Evolutionary conservation across 352 stramenopile genomes (phyloP), one percentile per base, ranked within the genome.

Genomic region (Globisporangium mamillatum): DNA sequence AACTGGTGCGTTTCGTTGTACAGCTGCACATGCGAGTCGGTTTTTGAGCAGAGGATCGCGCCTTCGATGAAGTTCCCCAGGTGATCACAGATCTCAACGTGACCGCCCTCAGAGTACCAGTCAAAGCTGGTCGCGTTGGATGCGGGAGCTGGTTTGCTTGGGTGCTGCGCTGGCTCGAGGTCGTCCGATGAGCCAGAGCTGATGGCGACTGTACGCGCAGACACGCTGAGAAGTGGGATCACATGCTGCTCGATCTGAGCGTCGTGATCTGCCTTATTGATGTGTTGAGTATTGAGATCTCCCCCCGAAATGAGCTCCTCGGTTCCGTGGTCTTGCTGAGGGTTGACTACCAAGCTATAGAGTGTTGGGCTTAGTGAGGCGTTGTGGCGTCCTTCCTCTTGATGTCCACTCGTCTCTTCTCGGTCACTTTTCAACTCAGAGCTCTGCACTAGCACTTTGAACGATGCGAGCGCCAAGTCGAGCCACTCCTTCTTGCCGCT

Each of bases 1-100:
- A 88, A 87, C 34, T 81, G 78, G 0, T 63, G 73, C 7, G 36
- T 63, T 29, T 90, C 81, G 48, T 81, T 90, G 78, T 83, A 88
- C 0, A 90, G 60, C 12, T 88, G 81, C 1, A 88, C 63, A n/a
- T 73, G 69, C 0, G 67, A 63, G 3, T 75, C 58, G 0, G 72
- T 75, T 29, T 82, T 74, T 1, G 79, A 73, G 57, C 81, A 88
- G 3, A 90, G 54, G 12, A 87, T 46, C 6, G 81, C 79, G 2
- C 81, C 81, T 75, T 90, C 81, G 18, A 76, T 50, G 41, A 90
- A 90, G 0, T 36, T 16, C 1, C 78, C 78, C 0, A 64, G 18
- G 0, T 16, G 4, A 50, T 84, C 74, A 32, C 78, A 87, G 8
- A 88, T 61, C 46, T 88, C 81, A 32, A 87, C 78, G 29, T 86